Conservation (phyloP, 495 filamentous ascomycete species). For the Podospora pseudoanserina region DNA sequence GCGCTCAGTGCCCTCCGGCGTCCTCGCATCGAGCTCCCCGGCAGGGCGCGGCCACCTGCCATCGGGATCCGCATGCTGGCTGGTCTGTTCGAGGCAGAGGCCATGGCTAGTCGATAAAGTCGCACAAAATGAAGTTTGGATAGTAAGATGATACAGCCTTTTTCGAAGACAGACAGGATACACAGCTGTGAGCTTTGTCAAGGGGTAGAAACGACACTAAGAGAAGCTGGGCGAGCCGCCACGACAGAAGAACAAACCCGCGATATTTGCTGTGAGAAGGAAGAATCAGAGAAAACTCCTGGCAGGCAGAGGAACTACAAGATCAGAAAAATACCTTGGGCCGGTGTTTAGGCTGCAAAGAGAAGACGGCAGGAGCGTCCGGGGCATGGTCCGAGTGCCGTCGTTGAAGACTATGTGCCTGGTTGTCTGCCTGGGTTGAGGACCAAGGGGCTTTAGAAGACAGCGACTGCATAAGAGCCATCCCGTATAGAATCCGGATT, state of each 20-base stretch:
- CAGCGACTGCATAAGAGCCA: too few species aligned
- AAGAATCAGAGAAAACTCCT: neutral
- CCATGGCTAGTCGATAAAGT: neutral
- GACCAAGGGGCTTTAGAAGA: neutral
- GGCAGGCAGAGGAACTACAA: neutral
- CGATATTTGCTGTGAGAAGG: neutral
- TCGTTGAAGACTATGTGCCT: neutral
- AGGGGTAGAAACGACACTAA: neutral
- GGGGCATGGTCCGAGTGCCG: neutral
- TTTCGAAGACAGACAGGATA: neutral
- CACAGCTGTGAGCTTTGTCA: neutral
- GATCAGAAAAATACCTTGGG: neutral
- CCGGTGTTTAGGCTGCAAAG: neutral
- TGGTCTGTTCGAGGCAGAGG: neutral
- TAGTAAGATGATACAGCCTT: neutral
- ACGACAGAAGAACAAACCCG: neutral
- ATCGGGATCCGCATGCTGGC: constrained; percentile 9
- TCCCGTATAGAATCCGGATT: too few species aligned
- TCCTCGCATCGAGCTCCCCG: constrained; percentile 7
- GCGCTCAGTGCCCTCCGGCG: neutral
- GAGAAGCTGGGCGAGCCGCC: neutral
- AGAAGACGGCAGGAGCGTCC: neutral
- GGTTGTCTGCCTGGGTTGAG: too few species aligned
- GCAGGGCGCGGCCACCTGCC: constrained; percentile 13
- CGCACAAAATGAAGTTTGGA: too few species aligned